These are phyloP conservation scores for Oryza coarctata DNA, from an alignment of 176 grass and related monocot species.

Conservation along the genomic window DNA sequence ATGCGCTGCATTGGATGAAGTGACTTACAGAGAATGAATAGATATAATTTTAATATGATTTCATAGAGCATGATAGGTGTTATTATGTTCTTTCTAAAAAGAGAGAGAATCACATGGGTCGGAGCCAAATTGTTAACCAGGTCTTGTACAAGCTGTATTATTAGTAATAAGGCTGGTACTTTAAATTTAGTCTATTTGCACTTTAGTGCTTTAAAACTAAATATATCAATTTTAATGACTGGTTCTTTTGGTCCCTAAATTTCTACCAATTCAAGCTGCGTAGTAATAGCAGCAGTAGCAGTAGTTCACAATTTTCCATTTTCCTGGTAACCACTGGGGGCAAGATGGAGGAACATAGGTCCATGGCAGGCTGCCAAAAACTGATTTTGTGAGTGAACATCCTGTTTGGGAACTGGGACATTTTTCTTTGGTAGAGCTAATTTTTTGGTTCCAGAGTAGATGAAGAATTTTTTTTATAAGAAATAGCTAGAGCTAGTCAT, in stretches of 20 bases:
- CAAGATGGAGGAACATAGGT: too few species aligned
- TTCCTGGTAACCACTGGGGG: too few species aligned
- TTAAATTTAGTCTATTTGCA: not conserved
- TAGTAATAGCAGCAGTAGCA: not conserved
- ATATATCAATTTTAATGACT: not conserved
- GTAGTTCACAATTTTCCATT: not conserved
- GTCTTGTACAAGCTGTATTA: not conserved
- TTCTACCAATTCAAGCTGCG: not conserved
- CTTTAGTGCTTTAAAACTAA: not conserved
- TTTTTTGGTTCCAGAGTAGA: too few species aligned
- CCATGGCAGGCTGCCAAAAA: not conserved
- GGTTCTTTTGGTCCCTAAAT: not conserved
- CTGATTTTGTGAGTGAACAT: not conserved
- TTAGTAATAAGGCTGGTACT: not conserved
- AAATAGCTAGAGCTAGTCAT: too few species aligned
- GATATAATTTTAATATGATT: not conserved
- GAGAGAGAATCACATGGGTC: not conserved
- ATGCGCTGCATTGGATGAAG: not conserved
- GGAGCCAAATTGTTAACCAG: not conserved
- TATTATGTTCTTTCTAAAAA: not conserved
- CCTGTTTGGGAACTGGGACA: not conserved
- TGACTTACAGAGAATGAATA: not conserved
- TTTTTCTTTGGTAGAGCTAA: not conserved
- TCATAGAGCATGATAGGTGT: not conserved
- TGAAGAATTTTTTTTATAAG: too few species aligned